A percentile compares a stretch with the other conserved stretches of the same genome.
Evolutionary conservation across 768 basidiomycete species (phyloP).

Genomic region (Galerina sulciceps): DNA sequence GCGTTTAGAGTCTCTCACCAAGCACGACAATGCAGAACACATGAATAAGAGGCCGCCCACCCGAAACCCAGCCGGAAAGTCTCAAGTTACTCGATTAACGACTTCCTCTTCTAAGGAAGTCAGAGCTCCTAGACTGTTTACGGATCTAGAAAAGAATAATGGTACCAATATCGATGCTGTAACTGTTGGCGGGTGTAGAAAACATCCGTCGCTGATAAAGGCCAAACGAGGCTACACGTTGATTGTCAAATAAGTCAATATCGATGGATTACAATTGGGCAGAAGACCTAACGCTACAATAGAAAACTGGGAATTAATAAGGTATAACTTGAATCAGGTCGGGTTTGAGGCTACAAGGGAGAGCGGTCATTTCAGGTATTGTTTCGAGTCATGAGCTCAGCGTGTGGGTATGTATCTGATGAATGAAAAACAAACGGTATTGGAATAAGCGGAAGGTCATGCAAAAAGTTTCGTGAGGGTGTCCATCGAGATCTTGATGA

Average conservation of each 20-base stretch:
- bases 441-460: neutral
- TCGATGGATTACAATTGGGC: neutral
- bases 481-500: neutral
- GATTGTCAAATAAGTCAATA: neutral
- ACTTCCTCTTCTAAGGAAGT: too few relatives aligned
- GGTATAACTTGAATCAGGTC: neutral
- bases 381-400: too few relatives aligned
- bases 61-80: too few relatives aligned
- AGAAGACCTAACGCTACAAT: neutral
- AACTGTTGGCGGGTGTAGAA: too few relatives aligned
- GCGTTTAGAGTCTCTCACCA: neutral
- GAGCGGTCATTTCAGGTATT: neutral
- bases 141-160: too few relatives aligned
- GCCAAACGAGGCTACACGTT: too few relatives aligned
- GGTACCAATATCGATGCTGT: too few relatives aligned
- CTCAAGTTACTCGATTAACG: too few relatives aligned
- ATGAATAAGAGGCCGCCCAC: too few relatives aligned
- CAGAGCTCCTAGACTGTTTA: too few relatives aligned
- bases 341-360: constrained; percentile 1
- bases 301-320: neutral
- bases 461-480: neutral
- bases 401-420: neutral
- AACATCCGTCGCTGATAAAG: too few relatives aligned
- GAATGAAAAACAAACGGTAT: neutral
- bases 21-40: neutral